Evolutionary conservation across 2,329 filamentous ascomycete genomes (phyloP).

Genomic region (Cadophora malorum): DNA sequence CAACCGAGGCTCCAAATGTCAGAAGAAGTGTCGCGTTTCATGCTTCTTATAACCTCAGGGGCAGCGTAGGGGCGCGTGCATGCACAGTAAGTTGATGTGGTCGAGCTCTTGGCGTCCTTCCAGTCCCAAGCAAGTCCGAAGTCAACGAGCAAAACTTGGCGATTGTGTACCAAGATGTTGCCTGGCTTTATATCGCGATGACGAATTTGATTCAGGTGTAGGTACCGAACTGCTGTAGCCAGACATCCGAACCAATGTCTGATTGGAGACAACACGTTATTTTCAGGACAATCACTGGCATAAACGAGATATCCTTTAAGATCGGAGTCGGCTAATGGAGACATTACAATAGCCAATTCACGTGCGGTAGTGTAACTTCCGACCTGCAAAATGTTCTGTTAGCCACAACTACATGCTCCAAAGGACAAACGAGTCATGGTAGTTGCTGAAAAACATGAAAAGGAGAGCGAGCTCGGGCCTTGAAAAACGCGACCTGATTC

Average conservation of each 20-base stretch:
- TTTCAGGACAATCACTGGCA: neutral
- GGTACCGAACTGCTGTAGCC: neutral
- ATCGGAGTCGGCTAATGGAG: neutral
- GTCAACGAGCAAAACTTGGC: neutral
- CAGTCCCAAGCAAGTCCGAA: constrained; percentile 6
- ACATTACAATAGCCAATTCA: neutral
- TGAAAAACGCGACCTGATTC: neutral
- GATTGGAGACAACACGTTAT: neutral
- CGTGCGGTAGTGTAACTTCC: constrained; percentile 7
- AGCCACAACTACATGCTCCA: too few relatives aligned
- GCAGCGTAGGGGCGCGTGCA: neutral
- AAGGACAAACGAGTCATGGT: too few relatives aligned
- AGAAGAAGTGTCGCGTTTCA: constrained; percentile 4
- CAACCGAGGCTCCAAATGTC: constrained; percentile 3
- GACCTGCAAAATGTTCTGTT: neutral
- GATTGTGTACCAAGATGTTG: neutral
- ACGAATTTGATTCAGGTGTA: neutral
- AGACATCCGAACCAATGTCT: constrained; percentile 10
- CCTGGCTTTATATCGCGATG: constrained; percentile 1
- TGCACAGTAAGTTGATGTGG: neutral
- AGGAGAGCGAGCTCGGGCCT: neutral
- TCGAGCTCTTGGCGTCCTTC: neutral
- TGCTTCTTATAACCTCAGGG: constrained; percentile 1
- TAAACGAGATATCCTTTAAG: neutral
- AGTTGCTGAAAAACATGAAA: neutral